Evolutionary conservation across 805 yeast genomes (phyloP), one percentile per base, ranked within the genome.

Genomic region (Candida maesae): DNA sequence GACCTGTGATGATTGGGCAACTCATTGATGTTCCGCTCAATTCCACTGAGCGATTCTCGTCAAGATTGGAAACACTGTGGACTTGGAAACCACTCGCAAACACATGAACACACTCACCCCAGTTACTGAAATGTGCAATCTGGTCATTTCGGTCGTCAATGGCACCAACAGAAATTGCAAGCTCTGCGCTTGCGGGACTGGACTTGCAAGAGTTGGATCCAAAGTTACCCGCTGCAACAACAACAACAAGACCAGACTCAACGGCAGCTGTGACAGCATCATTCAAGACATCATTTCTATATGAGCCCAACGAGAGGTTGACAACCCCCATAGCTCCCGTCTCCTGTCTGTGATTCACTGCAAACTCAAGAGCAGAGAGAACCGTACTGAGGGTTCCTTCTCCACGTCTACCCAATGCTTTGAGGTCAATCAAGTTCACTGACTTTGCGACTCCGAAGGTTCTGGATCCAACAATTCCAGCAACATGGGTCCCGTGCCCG

Each of bases 401-500:
- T 0, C 97, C 97, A 29, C 59, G 58, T 6, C 60, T 61, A 47
- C 81, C 80, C 38, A 88, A 66, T 0, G 87, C 89, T 55, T 89
- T 90, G 11, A 91, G 78, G 19, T 84, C 93, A 9, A 84, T 67
- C 8, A 89, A 56, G 9, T 68, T 67, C 13, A 76, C 77, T 30
- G 74, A 62, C 59, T 90, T 89, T 14, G 95, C 87, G 3, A 87
- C 93, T 6, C 97, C 97, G 64, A 68, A 89, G 2, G 80, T 76
- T 39, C 65, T 70, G 2, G 96, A 85, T 0, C 91, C 96, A 41
- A 87, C 74, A 11, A 87, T 66, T 3, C 96, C 96, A 0, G 96
- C 95, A 35, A 90, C 95, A 61, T 89, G 96, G 1, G 96, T 87
- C 0, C 96, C 97, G 60, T 89, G 97, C 0, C 96, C 96, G 51